Conservation (phyloP, 495 filamentous ascomycete species). For the Cercophora samala region DNA sequence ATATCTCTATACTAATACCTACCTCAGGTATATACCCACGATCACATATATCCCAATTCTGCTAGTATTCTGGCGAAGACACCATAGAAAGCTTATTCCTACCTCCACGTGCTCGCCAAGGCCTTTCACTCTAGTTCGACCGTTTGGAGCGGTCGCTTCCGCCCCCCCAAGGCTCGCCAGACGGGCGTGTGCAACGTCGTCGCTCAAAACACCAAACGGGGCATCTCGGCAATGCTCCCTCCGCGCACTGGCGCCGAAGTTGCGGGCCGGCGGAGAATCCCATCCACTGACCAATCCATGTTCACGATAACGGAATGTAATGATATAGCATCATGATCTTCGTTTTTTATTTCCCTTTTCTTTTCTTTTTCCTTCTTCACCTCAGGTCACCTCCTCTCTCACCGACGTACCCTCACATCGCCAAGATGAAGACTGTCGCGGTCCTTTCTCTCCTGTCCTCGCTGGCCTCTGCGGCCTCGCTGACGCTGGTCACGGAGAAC, state of each 20-base stretch:
- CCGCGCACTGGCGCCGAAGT: constrained; percentile 17
- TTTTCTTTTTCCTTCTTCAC: not conserved
- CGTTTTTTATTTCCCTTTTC: not conserved
- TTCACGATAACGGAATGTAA: not conserved
- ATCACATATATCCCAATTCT: too few relatives aligned
- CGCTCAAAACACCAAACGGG: not conserved
- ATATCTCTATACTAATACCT: too few relatives aligned
- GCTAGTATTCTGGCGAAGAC: too few relatives aligned
- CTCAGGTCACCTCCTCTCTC: not conserved
- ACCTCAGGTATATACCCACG: too few relatives aligned
- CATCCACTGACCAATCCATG: too few relatives aligned
- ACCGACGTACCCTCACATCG: not conserved
- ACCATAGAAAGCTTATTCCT: not conserved
- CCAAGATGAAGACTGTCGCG: not conserved
- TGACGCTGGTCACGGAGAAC: constrained; percentile 36
- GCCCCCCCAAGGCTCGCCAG: not conserved
- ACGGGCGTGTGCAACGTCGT: not conserved
- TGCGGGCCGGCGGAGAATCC: constrained; percentile 5
- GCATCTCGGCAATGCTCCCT: not conserved
- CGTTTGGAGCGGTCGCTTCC: not conserved
- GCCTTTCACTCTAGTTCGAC: not conserved
- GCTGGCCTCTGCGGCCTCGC: constrained; percentile 22
- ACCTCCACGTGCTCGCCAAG: not conserved
- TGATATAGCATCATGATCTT: not conserved
- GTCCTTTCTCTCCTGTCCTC: constrained; percentile 4